A percentile compares a stretch with the other conserved stretches of the same genome.
Evolutionary conservation across 2,329 filamentous ascomycete genomes (phyloP).

Genomic region (Aspergillus brunneoviolaceus): DNA sequence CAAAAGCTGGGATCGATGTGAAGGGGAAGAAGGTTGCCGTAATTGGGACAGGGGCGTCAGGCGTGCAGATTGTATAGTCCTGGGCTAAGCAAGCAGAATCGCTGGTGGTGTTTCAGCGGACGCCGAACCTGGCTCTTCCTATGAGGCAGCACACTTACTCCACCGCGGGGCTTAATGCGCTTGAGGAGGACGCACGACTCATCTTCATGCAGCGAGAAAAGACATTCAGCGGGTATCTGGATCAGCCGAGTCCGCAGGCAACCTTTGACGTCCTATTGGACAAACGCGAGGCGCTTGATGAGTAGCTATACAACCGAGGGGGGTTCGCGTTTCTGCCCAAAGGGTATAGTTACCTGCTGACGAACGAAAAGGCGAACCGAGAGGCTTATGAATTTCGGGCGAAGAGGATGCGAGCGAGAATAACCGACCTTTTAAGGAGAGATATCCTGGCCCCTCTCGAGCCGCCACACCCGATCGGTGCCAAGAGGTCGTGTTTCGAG

Average conservation of each 20-base stretch:
- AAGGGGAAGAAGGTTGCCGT: constrained; percentile 51
- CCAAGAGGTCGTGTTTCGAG: constrained; percentile 53
- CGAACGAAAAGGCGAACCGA: constrained; percentile 50
- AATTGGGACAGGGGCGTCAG: constrained; percentile 57
- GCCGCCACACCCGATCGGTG: constrained; percentile 56
- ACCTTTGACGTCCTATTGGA: constrained; percentile 52
- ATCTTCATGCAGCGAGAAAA: constrained; percentile 53
- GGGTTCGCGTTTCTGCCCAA: constrained; percentile 56
- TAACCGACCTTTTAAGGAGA: constrained; percentile 51
- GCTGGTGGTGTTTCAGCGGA: constrained; percentile 59
- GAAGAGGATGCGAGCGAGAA: constrained; percentile 51
- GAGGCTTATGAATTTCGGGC: constrained; percentile 58
- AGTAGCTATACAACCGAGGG: constrained; percentile 51
- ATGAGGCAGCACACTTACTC: constrained; percentile 56
- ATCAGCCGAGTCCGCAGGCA: constrained; percentile 52
- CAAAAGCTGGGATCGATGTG: constrained; percentile 47
- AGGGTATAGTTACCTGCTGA: constrained; percentile 53
- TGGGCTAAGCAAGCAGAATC: constrained; percentile 54
- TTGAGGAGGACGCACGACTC: constrained; percentile 45
- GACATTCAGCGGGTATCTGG: constrained; percentile 57
- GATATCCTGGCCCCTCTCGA: constrained; percentile 56
- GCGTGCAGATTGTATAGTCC: constrained; percentile 58
- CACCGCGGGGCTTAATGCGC: constrained; percentile 49
- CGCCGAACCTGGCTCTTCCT: constrained; percentile 63
- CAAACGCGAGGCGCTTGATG: constrained; percentile 51